Evolutionary conservation across 2,329 filamentous ascomycete genomes (phyloP).

Genomic region (Cyphellophora attinorum): DNA sequence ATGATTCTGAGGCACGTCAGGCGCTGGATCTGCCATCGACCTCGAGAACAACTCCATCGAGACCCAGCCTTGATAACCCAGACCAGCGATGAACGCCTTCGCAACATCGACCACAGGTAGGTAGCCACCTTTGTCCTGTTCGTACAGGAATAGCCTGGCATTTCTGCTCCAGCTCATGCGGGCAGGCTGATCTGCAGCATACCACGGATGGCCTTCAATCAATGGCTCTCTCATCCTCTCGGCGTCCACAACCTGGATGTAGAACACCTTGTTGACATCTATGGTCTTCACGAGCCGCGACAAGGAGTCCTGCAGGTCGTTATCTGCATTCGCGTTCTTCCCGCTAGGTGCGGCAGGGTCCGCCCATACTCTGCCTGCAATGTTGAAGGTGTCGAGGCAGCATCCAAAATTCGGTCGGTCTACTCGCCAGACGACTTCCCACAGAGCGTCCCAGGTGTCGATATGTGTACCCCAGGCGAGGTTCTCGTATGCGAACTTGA

Average conservation of each 20-base stretch:
- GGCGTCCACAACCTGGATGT: conserved; percentile 67
- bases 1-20: conserved; percentile 5
- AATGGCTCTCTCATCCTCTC: conserved; percentile 53
- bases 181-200: conserved; percentile 47
- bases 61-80: conserved; percentile 43
- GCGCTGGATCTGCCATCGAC: conserved; percentile 4
- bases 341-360: conserved; percentile 51
- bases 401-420: conserved; percentile 63
- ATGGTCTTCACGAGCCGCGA: conserved; percentile 43
- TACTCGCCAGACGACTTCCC: conserved; percentile 56
- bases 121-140: conserved; percentile 54
- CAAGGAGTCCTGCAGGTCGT: conserved; percentile 45
- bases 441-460: conserved; percentile 64
- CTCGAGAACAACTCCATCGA: conserved; percentile 12
- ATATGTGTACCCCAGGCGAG: conserved; percentile 61
- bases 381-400: conserved; percentile 71
- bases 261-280: conserved; percentile 59
- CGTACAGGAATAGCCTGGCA: conserved; percentile 58
- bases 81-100: conserved; percentile 49
- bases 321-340: conserved; percentile 45
- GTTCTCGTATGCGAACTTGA: conserved; percentile 64
- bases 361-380: conserved; percentile 60
- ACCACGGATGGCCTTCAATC: conserved; percentile 45
- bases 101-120: conserved; percentile 55
- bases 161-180: conserved; percentile 77